Percentiles rank a stretch among this genome's conserved stretches.
Conservation (phyloP, 2,329 filamentous ascomycete genomes). For the Metarhizium anisopliae region DNA sequence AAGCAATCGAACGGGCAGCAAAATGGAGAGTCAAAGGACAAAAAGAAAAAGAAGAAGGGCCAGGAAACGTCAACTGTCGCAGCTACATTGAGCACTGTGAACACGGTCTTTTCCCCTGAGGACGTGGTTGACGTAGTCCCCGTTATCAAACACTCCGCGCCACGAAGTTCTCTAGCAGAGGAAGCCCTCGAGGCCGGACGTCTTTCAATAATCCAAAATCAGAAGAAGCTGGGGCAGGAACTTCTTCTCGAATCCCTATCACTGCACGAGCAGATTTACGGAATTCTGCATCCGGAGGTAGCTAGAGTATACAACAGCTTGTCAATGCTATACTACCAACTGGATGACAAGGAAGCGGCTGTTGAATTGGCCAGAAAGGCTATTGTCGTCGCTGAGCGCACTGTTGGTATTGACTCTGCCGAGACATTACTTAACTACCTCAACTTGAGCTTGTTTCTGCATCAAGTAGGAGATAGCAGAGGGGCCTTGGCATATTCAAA, state of each 20-base stretch:
- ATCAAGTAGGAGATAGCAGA: slow-evolving; percentile 84
- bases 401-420: slow-evolving; percentile 83
- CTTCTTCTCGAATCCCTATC: slow-evolving; percentile 92
- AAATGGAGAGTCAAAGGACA: slow-evolving; percentile 30
- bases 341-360: slow-evolving; percentile 95
- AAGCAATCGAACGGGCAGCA: slow-evolving; percentile 29
- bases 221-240: slow-evolving; percentile 93
- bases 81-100: slow-evolving; percentile 29
- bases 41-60: slow-evolving; percentile 58
- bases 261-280: slow-evolving; percentile 96
- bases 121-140: slow-evolving; percentile 92
- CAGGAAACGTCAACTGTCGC: slow-evolving; percentile 44
- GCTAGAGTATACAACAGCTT: slow-evolving; percentile 90
- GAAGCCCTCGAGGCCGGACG: slow-evolving; percentile 93
- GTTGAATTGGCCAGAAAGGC: slow-evolving; percentile 94
- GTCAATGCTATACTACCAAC: slow-evolving; percentile 91
- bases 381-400: slow-evolving; percentile 91
- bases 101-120: slow-evolving; percentile 60
- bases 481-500: slow-evolving; percentile 80
- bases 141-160: slow-evolving; percentile 86
- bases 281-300: slow-evolving; percentile 92
- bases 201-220: slow-evolving; percentile 89
- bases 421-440: slow-evolving; percentile 94
- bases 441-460: slow-evolving; percentile 89
- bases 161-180: slow-evolving; percentile 83